These are phyloP conservation scores for Russula compacta DNA, from an alignment of 768 basidiomycete species.

Conservation along the genomic window DNA sequence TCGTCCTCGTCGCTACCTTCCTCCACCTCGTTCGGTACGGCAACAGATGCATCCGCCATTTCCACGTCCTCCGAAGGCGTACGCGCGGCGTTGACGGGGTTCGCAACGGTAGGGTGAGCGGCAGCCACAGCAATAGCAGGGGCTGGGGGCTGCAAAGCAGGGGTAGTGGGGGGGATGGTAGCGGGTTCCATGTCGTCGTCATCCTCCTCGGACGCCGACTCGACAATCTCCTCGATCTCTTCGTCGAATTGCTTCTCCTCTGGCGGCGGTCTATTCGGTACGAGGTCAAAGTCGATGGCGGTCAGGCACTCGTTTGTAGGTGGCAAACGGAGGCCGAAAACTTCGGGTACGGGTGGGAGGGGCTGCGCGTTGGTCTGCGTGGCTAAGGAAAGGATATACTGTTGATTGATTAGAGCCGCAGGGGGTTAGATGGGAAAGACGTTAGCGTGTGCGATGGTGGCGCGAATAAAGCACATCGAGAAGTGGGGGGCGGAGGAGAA, in stretches of 20 bases:
- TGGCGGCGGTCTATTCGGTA: conserved; percentile 78
- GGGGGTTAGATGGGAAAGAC: neutral
- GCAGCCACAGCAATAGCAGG: conserved; percentile 18
- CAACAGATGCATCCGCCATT: conserved; percentile 36
- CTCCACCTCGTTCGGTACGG: conserved; percentile 34
- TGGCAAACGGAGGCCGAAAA: conserved; percentile 81
- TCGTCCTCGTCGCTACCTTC: conserved; percentile 75
- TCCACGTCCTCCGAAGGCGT: conserved; percentile 59
- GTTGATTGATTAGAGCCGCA: neutral
- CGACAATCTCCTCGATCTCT: conserved; percentile 75
- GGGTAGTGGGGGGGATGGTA: conserved; percentile 34
- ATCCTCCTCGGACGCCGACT: conserved; percentile 57
- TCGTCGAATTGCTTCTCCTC: conserved; percentile 69
- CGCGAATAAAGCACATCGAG: neutral
- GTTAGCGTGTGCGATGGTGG: neutral
- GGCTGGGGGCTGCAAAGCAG: conserved; percentile 6
- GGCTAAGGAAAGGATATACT: conserved; percentile 76
- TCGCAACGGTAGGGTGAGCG: conserved; percentile 17
- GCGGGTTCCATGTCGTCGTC: conserved; percentile 64
- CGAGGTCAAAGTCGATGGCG: conserved; percentile 75
- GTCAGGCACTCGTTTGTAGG: conserved; percentile 59
- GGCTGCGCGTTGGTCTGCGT: conserved; percentile 75
- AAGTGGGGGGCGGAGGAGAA: neutral
- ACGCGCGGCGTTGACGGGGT: conserved; percentile 48
- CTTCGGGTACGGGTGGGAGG: conserved; percentile 77